Conservation (phyloP, 148 eudicot genomes). For the Salicornia ramosissima region DNA sequence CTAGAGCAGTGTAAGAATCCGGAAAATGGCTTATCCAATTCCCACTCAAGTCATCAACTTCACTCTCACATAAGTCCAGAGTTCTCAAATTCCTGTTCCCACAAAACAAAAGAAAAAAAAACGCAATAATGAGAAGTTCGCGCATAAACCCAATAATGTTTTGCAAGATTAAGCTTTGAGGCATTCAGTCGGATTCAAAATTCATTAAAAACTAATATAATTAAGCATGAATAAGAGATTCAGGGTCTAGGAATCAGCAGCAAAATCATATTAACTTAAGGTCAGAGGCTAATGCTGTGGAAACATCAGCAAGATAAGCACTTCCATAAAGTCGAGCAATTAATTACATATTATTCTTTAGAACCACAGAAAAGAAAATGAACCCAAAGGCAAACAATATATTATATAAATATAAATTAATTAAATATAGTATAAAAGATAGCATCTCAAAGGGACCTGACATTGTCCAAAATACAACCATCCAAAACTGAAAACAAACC, state of each 20-base stretch:
- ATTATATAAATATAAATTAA: no score
- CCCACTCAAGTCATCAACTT: slow-evolving; percentile 86
- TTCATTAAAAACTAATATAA: neutral
- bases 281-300: neutral
- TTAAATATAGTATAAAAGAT: slow-evolving; percentile 5
- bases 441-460: slow-evolving; percentile 29
- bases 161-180: neutral
- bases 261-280: slow-evolving; percentile 17
- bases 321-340: slow-evolving; percentile 16
- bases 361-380: slow-evolving; percentile 13
- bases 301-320: slow-evolving; percentile 12
- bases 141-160: neutral
- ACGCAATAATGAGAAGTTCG: neutral
- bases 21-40: slow-evolving; percentile 93
- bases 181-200: neutral
- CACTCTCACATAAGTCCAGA: slow-evolving; percentile 83
- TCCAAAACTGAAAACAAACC: slow-evolving; percentile 30
- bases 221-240: slow-evolving; percentile 11
- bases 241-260: slow-evolving; percentile 15
- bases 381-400: neutral
- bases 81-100: slow-evolving; percentile 61
- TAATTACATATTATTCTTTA: slow-evolving; percentile 20
- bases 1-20: slow-evolving; percentile 62
- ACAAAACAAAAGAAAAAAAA: neutral
- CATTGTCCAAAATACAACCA: slow-evolving; percentile 34